These are phyloP conservation scores for Oryza glaberrima DNA, from an alignment of 176 grass and related monocot genomes.

Conservation along the genomic window DNA sequence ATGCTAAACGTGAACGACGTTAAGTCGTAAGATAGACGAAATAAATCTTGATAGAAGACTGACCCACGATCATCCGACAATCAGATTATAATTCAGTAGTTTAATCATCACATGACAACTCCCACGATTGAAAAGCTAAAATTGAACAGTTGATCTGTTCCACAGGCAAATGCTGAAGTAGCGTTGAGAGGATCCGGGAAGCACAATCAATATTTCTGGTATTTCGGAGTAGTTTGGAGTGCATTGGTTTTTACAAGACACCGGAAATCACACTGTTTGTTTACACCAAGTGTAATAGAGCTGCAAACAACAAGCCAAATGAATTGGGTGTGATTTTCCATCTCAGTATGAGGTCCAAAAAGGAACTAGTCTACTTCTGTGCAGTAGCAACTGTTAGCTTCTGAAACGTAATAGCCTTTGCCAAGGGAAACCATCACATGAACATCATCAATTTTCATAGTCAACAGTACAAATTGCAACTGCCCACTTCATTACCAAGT, in stretches of 20 bases:
- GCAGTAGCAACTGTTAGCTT: conserved; percentile 49
- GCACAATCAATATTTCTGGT: not conserved
- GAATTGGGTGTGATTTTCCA: conserved; percentile 22
- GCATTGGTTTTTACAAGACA: not conserved
- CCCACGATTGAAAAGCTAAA: not conserved
- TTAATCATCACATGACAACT: not conserved
- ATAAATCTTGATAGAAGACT: not conserved
- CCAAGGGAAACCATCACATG: conserved; percentile 37
- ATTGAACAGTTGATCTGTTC: too few relatives aligned
- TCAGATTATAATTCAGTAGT: not conserved
- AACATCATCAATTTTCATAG: conserved; percentile 23
- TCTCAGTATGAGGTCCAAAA: conserved; percentile 30
- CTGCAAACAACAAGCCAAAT: conserved; percentile 27
- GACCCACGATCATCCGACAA: not conserved
- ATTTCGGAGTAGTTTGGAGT: not conserved
- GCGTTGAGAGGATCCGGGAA: not conserved
- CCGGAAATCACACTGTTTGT: not conserved
- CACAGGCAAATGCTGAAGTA: too few relatives aligned
- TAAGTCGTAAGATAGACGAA: not conserved
- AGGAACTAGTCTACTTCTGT: conserved; percentile 46
- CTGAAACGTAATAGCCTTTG: conserved; percentile 35
- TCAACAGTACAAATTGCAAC: conserved; percentile 21
- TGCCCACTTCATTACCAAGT: conserved; percentile 38
- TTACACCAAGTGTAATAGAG: not conserved
- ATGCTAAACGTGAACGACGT: not conserved